Percentiles rank a stretch among this genome's conserved stretches.
Conservation (phyloP, 192 early-diverging fungal genomes). For the Dissophora ornata region DNA sequence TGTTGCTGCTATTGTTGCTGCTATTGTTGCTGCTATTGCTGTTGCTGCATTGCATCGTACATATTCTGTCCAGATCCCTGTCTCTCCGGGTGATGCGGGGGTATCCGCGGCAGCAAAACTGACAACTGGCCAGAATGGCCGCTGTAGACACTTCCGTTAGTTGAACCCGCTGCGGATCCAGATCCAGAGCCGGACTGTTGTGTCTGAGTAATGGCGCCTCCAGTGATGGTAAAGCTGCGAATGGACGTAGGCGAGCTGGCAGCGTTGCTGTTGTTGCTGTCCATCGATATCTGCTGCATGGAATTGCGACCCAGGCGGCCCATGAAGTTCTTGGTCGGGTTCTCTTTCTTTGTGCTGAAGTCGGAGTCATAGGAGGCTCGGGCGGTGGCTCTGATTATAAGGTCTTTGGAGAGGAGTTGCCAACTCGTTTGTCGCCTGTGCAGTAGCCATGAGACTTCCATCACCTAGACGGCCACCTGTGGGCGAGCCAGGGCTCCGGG, state of each 20-base stretch:
- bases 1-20: no score
- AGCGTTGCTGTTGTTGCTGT: slow-evolving; percentile 26
- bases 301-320: slow-evolving; percentile 48
- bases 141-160: slow-evolving; percentile 30
- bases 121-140: slow-evolving; percentile 25
- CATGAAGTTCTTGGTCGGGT: slow-evolving; percentile 50
- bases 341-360: slow-evolving; percentile 33
- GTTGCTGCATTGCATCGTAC: slow-evolving; percentile 3
- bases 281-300: slow-evolving; percentile 27
- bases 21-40: not conserved
- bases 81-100: slow-evolving; percentile 12
- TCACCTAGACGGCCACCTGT: not conserved
- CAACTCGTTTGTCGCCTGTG: slow-evolving; percentile 43
- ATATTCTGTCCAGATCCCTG: slow-evolving; percentile 11
- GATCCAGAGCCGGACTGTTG: slow-evolving; percentile 7
- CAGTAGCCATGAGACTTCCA: slow-evolving; percentile 15
- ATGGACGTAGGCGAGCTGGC: slow-evolving; percentile 39
- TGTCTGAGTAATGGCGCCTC: not conserved
- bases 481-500: slow-evolving; percentile 15
- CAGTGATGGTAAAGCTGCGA: slow-evolving; percentile 40
- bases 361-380: slow-evolving; percentile 22
- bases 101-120: not conserved
- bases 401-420: slow-evolving; percentile 14
- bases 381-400: slow-evolving; percentile 14
- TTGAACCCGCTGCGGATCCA: slow-evolving; percentile 17